phyloP scores from a whole-genome alignment of 1,139 yeast genomes.

The Sugiyamaella sp. region DNA sequence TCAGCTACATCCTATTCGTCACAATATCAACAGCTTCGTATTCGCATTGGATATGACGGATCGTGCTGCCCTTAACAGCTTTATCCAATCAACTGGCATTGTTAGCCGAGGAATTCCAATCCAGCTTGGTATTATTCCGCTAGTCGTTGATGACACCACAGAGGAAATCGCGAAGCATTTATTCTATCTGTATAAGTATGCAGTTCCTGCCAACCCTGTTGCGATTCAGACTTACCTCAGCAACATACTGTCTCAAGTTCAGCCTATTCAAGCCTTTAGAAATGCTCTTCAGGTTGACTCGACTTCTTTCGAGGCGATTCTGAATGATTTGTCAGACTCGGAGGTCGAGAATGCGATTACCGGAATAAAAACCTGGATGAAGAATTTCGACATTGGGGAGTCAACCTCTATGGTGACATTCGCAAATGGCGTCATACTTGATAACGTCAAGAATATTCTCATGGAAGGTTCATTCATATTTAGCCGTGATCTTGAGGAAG shows the following conservation, averaged over 20 bases:
- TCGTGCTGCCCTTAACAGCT: conserved; percentile 50
- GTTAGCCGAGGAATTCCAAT: conserved; percentile 64
- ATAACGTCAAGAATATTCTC: conserved; percentile 48
- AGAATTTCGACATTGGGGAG: conserved; percentile 44
- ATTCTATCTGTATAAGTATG: conserved; percentile 42
- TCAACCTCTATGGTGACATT: conserved; percentile 54
- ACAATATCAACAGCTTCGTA: conserved; percentile 75
- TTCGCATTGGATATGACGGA: conserved; percentile 69
- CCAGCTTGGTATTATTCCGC: conserved; percentile 78
- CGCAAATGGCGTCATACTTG: conserved; percentile 69
- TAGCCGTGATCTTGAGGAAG: conserved; percentile 36
- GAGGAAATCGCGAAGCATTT: conserved; percentile 42
- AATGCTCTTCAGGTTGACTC: conserved; percentile 23
- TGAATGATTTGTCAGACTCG: conserved; percentile 19
- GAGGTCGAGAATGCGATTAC: conserved; percentile 31
- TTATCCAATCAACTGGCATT: conserved; percentile 52
- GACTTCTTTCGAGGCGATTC: conserved; percentile 18
- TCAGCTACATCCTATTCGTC: conserved; percentile 67
- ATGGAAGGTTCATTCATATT: conserved; percentile 43
- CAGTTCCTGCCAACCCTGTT: conserved; percentile 25
- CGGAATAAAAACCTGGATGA: conserved; percentile 40
- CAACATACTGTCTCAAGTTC: conserved; percentile 29
- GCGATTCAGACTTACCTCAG: conserved; percentile 38
- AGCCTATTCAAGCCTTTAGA: conserved; percentile 28
- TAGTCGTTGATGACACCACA: conserved; percentile 41